phyloP scores from a whole-genome alignment of 169 alveolate genomes.

The Plasmodium inui region DNA sequence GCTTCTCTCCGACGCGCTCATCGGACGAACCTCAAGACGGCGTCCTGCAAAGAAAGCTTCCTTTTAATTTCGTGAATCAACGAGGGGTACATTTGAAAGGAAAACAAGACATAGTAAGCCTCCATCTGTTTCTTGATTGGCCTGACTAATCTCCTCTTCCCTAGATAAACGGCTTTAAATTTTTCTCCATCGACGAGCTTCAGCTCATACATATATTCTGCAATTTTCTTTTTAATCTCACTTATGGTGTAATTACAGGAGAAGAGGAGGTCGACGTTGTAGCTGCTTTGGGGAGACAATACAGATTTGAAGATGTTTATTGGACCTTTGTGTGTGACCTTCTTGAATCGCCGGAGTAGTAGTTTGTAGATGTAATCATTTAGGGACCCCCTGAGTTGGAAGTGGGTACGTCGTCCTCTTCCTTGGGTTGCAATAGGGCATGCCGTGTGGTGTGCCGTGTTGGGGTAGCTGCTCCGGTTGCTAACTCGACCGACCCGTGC shows the following conservation, averaged over 20 bases:
- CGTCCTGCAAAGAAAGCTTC: conserved; percentile 10
- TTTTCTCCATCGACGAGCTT: conserved; percentile 20
- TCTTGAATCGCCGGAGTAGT: conserved; percentile 23
- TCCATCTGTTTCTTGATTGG: conserved; percentile 48
- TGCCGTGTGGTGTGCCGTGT: background rate
- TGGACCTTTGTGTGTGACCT: conserved; percentile 7
- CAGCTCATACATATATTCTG: conserved; percentile 39
- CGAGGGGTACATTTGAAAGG: conserved; percentile 50
- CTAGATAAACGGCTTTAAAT: conserved; percentile 18
- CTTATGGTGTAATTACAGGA: conserved; percentile 31
- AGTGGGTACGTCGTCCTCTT: background rate
- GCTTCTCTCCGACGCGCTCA: background rate
- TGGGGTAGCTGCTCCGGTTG: background rate
- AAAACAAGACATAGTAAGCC: conserved; percentile 32
- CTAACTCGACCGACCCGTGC: background rate
- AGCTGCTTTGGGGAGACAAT: conserved; percentile 23
- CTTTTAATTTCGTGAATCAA: conserved; percentile 8
- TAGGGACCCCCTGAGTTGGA: conserved; percentile 27
- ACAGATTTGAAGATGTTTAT: conserved; percentile 14
- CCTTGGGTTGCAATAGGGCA: background rate
- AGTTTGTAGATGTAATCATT: conserved; percentile 58
- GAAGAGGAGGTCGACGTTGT: conserved; percentile 29
- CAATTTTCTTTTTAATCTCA: conserved; percentile 32
- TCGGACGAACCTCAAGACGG: conserved; percentile 9
- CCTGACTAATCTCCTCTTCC: conserved; percentile 29